Base-by-base conservation (phyloP, 2,329 filamentous ascomycete species). In the Fusarium sp. region DNA sequence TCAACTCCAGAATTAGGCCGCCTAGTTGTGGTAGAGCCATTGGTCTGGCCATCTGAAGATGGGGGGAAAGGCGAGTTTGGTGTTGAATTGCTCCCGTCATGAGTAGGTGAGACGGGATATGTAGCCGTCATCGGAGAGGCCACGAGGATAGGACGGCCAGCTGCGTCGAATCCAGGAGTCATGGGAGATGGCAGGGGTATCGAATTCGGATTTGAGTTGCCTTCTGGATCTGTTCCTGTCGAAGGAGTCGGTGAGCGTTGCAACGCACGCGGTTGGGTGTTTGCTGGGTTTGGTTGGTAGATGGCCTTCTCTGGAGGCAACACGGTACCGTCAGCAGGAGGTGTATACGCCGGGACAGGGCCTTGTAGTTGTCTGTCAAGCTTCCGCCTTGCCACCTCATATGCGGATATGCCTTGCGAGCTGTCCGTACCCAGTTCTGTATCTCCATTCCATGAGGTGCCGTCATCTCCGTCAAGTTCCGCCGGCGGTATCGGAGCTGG, bases 331-430 rank as follows among this genome's bases (percentile, higher is more conserved):
- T 80, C 74, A 9, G 70, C 64, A n/a, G 84, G 82, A n/a, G 86
- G 86, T 0, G 82, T 82, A 73, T 89, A 89, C 10, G 84, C 83
- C 6, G 87, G 86, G 7, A 87, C 84, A 2, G 86, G 85, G 0
- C 87, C 86, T 69, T 86, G 85, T 31, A 88, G 83, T 67, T 89
- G 87, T 56, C 84, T 83, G 18, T 88, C 86, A 34, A 90, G 76
- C 77, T 88, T 90, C 66, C 84, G 82, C 68, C 85, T 82, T 0
- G 86, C 86, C 14, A 84, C 74, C 66, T 91, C 88, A 69, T 90
- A 91, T 2, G 85, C 82, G 47, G 82, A 86, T 38, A 87, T 67
- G 22, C 80, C 80, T 4, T 83, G 80, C 0, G 82, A 81, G 35
- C 83, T 82, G 27, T 85, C 82, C 1, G 82, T 84, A 1, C 83